Evolutionary conservation across 108 stramenopile species (phyloP).

Genomic region (Ochromonas danica): DNA sequence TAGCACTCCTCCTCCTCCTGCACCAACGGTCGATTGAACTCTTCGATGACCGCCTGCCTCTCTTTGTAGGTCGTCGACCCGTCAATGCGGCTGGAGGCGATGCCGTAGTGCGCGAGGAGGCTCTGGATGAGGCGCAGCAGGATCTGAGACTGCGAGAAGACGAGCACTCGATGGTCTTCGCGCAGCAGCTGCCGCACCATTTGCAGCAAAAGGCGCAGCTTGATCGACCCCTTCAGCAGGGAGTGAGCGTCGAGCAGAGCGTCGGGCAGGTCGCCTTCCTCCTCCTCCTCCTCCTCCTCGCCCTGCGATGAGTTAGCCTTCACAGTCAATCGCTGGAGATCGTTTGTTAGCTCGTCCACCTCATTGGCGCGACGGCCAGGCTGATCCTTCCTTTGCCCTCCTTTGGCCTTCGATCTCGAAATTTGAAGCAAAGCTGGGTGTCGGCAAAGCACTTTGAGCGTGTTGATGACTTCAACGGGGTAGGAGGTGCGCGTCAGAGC

Average conservation of each 20-base stretch:
- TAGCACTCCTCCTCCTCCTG: not conserved
- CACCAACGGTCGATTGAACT: not conserved
- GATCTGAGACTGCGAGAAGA: conserved; percentile 31
- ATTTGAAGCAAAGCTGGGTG: conserved; percentile 19
- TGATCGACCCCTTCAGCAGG: not conserved
- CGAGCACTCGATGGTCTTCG: conserved; percentile 8
- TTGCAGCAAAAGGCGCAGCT: not conserved
- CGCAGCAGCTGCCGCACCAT: not conserved
- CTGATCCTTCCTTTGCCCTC: too few species aligned
- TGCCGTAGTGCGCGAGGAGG: not conserved
- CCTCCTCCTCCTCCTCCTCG: not conserved
- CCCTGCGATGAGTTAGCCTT: not conserved
- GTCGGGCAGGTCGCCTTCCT: not conserved
- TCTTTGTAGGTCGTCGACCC: conserved; percentile 1
- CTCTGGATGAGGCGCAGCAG: conserved; percentile 21
- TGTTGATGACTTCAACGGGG: conserved; percentile 31
- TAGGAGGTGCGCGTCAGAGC: not conserved
- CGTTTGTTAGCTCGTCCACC: not conserved
- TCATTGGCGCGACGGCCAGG: not conserved
- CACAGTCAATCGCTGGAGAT: not conserved
- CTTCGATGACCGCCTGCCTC: conserved; percentile 18
- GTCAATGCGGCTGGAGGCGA: not conserved
- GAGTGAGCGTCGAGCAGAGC: not conserved
- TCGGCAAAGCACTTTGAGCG: conserved; percentile 8
- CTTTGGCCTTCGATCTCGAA: too few species aligned